A percentile compares a stretch with the other conserved stretches of the same genome.
Evolutionary conservation across 2,329 filamentous ascomycete species (phyloP).

Genomic region (Talaromyces funiculosus): DNA sequence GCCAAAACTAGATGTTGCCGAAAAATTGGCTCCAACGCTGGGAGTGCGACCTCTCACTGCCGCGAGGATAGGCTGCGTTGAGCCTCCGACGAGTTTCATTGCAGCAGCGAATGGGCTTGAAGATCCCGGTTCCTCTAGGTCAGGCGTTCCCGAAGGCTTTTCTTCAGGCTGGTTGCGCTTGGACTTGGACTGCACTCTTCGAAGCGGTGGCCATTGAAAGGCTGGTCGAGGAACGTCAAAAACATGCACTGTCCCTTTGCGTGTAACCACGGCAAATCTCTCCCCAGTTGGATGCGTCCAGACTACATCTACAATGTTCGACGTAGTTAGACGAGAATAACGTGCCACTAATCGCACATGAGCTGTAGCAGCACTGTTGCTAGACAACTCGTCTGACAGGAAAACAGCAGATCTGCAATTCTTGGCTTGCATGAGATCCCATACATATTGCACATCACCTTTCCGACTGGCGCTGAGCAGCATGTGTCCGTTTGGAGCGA

Average conservation of each 20-base stretch:
- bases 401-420: constrained; percentile 37
- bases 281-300: constrained; percentile 82
- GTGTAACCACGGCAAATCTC: constrained; percentile 80
- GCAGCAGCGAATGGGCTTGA: constrained; percentile 59
- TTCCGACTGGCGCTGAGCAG: constrained; percentile 45
- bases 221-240: constrained; percentile 78
- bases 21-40: constrained; percentile 40
- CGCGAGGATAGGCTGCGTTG: constrained; percentile 58
- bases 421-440: constrained; percentile 46
- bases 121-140: constrained; percentile 36
- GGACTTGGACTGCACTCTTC: constrained; percentile 40
- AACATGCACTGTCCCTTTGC: constrained; percentile 90
- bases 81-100: constrained; percentile 61
- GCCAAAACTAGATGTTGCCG: constrained; percentile 40
- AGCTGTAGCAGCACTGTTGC: constrained; percentile 19
- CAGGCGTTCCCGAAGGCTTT: constrained; percentile 28
- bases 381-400: constrained; percentile 29
- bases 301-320: constrained; percentile 80
- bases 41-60: constrained; percentile 55
- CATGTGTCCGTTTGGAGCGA: constrained; percentile 44
- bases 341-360: constrained; percentile 76
- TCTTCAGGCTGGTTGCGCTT: constrained; percentile 34
- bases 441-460: constrained; percentile 47
- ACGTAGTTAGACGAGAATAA: constrained; percentile 86
- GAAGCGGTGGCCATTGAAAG: constrained; percentile 77